phyloP scores from a whole-genome alignment of 768 basidiomycete species.

The Serendipita sp. region DNA sequence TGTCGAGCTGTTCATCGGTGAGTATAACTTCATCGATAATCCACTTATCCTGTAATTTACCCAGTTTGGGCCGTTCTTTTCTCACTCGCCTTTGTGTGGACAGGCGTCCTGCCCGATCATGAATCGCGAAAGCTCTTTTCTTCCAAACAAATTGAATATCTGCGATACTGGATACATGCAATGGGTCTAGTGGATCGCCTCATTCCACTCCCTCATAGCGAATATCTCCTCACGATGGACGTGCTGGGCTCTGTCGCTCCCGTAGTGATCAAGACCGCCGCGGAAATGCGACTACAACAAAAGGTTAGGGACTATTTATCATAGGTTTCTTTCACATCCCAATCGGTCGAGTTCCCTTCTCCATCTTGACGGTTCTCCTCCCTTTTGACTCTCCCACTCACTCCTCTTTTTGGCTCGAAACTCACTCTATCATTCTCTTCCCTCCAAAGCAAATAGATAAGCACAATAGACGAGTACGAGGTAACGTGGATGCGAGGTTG shows the following conservation, averaged over 20 bases:
- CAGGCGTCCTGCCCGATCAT: constrained; percentile 53
- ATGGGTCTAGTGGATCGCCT: constrained; percentile 47
- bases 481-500: constrained; percentile 35
- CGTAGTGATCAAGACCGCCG: constrained; percentile 37
- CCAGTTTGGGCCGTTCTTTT: not conserved
- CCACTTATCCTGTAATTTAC: not conserved
- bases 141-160: constrained; percentile 70
- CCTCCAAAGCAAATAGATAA: constrained; percentile 50
- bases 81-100: not conserved
- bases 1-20: constrained; percentile 55
- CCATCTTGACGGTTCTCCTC: too few relatives aligned
- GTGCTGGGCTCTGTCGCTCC: constrained; percentile 45
- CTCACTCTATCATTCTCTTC: not conserved
- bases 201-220: constrained; percentile 62
- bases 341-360: too few relatives aligned
- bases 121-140: constrained; percentile 71
- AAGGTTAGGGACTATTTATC: constrained; percentile 26
- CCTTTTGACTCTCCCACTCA: not conserved
- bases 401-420: not conserved
- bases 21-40: too few relatives aligned
- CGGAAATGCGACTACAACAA: constrained; percentile 38
- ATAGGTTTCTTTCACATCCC: too few relatives aligned
- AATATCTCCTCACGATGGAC: constrained; percentile 50
- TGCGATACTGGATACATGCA: constrained; percentile 69
- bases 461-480: constrained; percentile 63